Evolutionary conservation across 306 rosid species (phyloP).

Genomic region (Castanea sativa): DNA sequence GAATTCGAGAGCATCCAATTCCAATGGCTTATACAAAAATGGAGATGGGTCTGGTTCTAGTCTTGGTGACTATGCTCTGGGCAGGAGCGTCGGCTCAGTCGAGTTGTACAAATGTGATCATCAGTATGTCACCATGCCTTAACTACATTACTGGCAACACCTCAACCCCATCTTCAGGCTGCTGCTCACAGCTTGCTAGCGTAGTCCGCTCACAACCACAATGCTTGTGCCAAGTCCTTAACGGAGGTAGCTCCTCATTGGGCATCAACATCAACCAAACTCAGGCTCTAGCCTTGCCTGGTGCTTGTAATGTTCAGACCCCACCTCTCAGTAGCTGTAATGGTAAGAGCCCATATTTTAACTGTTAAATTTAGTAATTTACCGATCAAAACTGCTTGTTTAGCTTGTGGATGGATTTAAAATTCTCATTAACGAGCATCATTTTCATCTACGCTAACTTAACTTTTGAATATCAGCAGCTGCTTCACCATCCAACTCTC

Average conservation of each 20-base stretch:
- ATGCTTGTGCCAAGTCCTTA: slow-evolving; percentile 75
- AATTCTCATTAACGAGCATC: background rate
- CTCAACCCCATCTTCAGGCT: slow-evolving; percentile 62
- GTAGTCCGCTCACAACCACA: slow-evolving; percentile 64
- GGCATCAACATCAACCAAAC: slow-evolving; percentile 68
- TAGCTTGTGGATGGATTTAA: background rate
- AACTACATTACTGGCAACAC: slow-evolving; percentile 66
- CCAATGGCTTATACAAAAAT: slow-evolving; percentile 44
- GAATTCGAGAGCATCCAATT: background rate
- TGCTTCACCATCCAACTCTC: slow-evolving; percentile 60
- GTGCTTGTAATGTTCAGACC: slow-evolving; percentile 72
- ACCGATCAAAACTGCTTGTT: background rate
- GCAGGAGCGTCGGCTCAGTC: slow-evolving; percentile 57
- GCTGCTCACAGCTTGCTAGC: slow-evolving; percentile 72
- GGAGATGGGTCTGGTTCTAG: slow-evolving; percentile 32
- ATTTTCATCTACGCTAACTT: slow-evolving; percentile 16
- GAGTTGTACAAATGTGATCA: slow-evolving; percentile 53
- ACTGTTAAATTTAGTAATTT: background rate
- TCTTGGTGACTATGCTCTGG: slow-evolving; percentile 32
- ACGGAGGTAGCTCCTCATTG: slow-evolving; percentile 61
- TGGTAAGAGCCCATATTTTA: slow-evolving; percentile 31
- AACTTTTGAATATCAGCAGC: slow-evolving; percentile 29
- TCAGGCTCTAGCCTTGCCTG: slow-evolving; percentile 72
- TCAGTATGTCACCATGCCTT: slow-evolving; percentile 75
- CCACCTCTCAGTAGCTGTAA: slow-evolving; percentile 60